Conservation (phyloP, 2,329 filamentous ascomycete species). For the Pseudophaeomoniella oleicola region DNA sequence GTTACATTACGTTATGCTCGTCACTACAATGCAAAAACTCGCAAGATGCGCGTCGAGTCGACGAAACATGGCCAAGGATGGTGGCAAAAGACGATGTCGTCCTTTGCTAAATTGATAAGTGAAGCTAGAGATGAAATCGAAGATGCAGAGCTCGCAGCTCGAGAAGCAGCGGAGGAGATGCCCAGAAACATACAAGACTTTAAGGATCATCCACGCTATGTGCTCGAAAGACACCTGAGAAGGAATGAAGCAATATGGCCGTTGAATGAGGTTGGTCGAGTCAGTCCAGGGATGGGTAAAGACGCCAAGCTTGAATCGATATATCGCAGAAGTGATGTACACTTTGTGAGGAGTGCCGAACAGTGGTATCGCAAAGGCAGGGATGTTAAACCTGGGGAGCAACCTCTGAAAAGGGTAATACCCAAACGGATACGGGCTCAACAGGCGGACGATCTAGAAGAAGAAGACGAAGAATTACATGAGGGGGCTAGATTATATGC, state of each 20-base stretch:
- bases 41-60: slow-evolving; percentile 62
- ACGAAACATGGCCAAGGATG: slow-evolving; percentile 41
- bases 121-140: slow-evolving; percentile 72
- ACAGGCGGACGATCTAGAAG: slow-evolving; percentile 23
- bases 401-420: slow-evolving; percentile 63
- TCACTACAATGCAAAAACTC: slow-evolving; percentile 79
- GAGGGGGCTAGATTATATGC: slow-evolving; percentile 46
- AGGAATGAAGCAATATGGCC: slow-evolving; percentile 71
- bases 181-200: slow-evolving; percentile 77
- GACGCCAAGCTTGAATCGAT: slow-evolving; percentile 54
- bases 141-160: slow-evolving; percentile 56
- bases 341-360: slow-evolving; percentile 61
- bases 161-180: slow-evolving; percentile 66
- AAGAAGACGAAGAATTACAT: slow-evolving; percentile 28
- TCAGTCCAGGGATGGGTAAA: slow-evolving; percentile 45
- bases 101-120: slow-evolving; percentile 26
- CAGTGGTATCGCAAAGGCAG: slow-evolving; percentile 85
- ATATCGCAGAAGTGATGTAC: slow-evolving; percentile 69
- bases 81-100: slow-evolving; percentile 33
- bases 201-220: slow-evolving; percentile 71
- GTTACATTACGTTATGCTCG: slow-evolving; percentile 81
- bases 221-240: slow-evolving; percentile 69
- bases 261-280: slow-evolving; percentile 58
- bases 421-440: slow-evolving; percentile 26
- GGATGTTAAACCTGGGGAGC: slow-evolving; percentile 62